Base-by-base conservation (phyloP, 2,329 filamentous ascomycete genomes). In the Pochonia chlamydosporia region DNA sequence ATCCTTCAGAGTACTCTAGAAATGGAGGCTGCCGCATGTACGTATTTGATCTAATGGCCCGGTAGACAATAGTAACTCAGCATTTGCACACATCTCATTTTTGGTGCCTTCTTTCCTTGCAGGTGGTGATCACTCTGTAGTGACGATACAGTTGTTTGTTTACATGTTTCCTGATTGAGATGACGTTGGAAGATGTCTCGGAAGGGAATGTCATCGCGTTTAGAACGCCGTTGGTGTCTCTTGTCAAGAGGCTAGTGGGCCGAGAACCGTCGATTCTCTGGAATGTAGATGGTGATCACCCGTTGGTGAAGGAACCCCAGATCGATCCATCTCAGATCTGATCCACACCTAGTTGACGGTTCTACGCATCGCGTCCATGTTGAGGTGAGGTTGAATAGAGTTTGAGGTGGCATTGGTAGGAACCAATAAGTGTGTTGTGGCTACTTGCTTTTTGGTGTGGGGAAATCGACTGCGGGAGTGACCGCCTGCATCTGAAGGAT, bases 31-130 rank as follows among this genome's bases (percentile, higher is more conserved):
- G 33, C 21, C 47, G 50, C 46, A 37, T 55, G 51, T 57, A 55
- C 46, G 44, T 48, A 49, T 50, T 56, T 43, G 47, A 58, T 56
- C 54, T 64, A 61, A 59, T 62, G 61, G 62, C 56, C 59, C 56
- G 54, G 57, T 61, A 61, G 57, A 59, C 59, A 62, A 59, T 37
- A 47, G 45, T 57, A 60, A 60, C 55, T 61, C 54, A 51, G 58
- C 55, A 59, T 63, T 63, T 59, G 61, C 53, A 53, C 35, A 26
- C 28, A 30, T 16, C 18, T 26, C 18, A 8, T 16, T 8, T 36
- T 14, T n/a, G 23, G 16, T 24, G 18, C n/a, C 3, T 26, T 25
- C 21, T 42, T 24, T 21, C 24, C 10, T 39, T 23, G 14, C 20
- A 4, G 6, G 18, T 11, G 35, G 20, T 39, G 16, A n/a, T n/a